Conservation (phyloP, 495 filamentous ascomycete species). For the Monascus purpureus region DNA sequence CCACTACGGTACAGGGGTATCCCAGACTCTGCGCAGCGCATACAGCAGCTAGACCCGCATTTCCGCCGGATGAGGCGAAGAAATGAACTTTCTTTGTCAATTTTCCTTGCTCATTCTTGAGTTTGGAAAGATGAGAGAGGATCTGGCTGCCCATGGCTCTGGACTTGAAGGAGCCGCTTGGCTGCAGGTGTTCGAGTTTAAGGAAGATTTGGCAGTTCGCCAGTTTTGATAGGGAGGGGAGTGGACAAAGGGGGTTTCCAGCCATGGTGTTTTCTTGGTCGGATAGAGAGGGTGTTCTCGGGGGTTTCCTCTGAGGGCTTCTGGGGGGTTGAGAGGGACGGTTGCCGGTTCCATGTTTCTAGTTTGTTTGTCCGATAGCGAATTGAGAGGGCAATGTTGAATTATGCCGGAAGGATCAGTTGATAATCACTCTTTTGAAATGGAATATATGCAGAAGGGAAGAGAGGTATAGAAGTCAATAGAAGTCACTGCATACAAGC, state of each 20-base stretch:
- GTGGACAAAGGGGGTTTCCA: conserved; percentile 57
- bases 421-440: too few species aligned
- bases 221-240: conserved; percentile 52
- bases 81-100: too few species aligned
- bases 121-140: conserved; percentile 38
- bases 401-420: too few species aligned
- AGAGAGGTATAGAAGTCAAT: too few species aligned
- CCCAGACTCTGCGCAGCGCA: conserved; percentile 56
- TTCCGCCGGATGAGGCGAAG: conserved; percentile 79
- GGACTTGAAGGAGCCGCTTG: conserved; percentile 90
- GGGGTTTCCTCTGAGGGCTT: too few species aligned
- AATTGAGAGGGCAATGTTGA: too few species aligned
- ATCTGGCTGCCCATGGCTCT: conserved; percentile 75
- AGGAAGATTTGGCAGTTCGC: conserved; percentile 74
- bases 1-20: conserved; percentile 69
- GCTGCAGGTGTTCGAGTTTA: conserved; percentile 89
- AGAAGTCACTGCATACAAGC: too few species aligned
- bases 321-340: conserved; percentile 7
- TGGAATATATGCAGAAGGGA: too few species aligned
- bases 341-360: conserved; percentile 25
- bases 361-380: too few species aligned
- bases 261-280: conserved; percentile 42
- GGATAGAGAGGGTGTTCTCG: too few species aligned
- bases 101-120: conserved; percentile 17
- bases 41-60: conserved; percentile 84